A percentile compares a stretch with the other conserved stretches of the same genome.
phyloP scores from a whole-genome alignment of 2,329 filamentous ascomycete genomes.

The Fusarium hostae region DNA sequence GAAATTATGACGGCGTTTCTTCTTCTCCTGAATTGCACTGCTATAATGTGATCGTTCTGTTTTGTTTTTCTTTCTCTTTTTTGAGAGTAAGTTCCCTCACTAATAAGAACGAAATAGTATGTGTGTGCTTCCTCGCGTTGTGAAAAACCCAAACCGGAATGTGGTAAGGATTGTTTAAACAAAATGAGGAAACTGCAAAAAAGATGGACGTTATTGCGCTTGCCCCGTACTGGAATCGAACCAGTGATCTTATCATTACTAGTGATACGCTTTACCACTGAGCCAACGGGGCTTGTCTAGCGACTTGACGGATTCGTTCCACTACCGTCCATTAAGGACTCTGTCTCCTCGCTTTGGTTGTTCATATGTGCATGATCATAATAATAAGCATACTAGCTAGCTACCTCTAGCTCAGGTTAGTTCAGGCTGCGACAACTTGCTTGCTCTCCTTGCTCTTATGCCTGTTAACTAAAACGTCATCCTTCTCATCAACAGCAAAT shows the following conservation, averaged over 20 bases:
- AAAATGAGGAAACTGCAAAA: not conserved
- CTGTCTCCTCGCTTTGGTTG: too few relatives aligned
- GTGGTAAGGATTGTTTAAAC: not conserved
- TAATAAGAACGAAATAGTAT: too few relatives aligned
- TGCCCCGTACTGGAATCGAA: constrained; percentile 1
- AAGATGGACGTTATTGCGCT: fast-evolving
- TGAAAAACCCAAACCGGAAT: too few relatives aligned
- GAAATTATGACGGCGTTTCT: not conserved
- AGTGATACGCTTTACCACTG: constrained; percentile 2
- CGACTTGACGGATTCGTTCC: fast-evolving
- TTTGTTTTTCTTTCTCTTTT: not conserved
- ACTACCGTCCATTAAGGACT: too few relatives aligned
- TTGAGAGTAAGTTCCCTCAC: not conserved
- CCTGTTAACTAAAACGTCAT: not conserved
- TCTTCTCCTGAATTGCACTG: not conserved
- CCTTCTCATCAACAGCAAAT: not conserved
- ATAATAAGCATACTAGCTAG: not conserved
- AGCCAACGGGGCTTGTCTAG: not conserved
- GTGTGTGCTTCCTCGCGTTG: too few relatives aligned
- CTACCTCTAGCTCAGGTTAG: not conserved
- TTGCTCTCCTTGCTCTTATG: not conserved
- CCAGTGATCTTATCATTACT: constrained; percentile 2
- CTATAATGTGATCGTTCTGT: not conserved
- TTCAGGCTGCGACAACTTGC: not conserved
- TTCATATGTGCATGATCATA: not conserved